Evolutionary conservation across 2,329 filamentous ascomycete genomes (phyloP).

Genomic region (Ophiocordyceps camponoti-rufipedis): DNA sequence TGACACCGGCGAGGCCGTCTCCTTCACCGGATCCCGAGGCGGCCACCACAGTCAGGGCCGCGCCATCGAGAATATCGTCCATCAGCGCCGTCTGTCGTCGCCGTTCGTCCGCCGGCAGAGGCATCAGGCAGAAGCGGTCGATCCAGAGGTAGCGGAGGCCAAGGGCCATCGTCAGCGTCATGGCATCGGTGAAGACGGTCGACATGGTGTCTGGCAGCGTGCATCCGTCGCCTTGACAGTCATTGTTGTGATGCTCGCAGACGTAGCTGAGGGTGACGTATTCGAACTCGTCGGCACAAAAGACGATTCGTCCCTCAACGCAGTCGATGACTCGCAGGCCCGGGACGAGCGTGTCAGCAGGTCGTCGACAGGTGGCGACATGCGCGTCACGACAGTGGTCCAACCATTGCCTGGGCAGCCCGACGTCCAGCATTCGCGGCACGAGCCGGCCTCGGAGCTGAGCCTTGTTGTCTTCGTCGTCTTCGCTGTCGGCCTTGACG

Average conservation of each 20-base stretch:
- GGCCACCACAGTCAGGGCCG: conserved; percentile 16
- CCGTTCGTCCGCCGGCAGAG: conserved; percentile 9
- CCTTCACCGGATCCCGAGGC: conserved; percentile 13
- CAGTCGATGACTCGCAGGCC: conserved; percentile 17
- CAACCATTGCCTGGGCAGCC: conserved; percentile 15
- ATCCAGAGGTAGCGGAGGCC: conserved; percentile 20
- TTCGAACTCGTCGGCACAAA: conserved; percentile 8
- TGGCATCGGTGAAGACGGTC: conserved; percentile 14
- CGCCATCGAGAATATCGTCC: conserved; percentile 15
- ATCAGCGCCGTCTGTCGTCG: conserved; percentile 12
- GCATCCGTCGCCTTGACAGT: conserved; percentile 1
- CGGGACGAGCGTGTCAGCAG: conserved; percentile 6
- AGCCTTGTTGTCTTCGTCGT: conserved; percentile 6
- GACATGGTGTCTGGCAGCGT: conserved; percentile 10
- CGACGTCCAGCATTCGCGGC: conserved; percentile 10
- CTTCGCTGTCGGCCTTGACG: conserved; percentile 9
- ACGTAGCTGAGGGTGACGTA: conserved; percentile 20
- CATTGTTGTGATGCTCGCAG: conserved; percentile 8
- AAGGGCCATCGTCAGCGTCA: conserved; percentile 12
- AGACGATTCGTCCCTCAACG: conserved; percentile 10
- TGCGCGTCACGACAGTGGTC: conserved; percentile 16
- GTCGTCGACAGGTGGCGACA: conserved; percentile 6
- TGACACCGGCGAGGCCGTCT: conserved; percentile 17
- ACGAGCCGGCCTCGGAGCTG: conserved; percentile 14
- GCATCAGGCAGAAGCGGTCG: conserved; percentile 16